Base-by-base conservation (phyloP, 192 early-diverging fungal species). In the Coemansia sp. region DNA sequence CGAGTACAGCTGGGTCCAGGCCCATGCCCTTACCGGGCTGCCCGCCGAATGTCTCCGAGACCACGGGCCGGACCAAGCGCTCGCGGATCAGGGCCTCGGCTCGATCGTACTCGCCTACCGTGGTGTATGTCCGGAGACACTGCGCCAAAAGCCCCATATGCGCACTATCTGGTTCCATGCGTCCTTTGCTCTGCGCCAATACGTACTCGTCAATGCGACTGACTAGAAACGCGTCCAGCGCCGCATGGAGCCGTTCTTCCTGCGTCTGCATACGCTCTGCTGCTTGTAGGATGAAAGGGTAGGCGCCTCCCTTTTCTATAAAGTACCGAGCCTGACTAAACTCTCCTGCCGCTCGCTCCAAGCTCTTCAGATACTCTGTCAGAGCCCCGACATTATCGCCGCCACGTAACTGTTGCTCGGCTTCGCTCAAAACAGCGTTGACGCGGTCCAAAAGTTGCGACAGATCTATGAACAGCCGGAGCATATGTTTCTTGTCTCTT, bases 381-480 rank as follows among this genome's bases (percentile, higher is more conserved):
- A 58, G 28, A 14, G 55, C 55, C 7, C 55, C 28, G 16, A 35
- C 30, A n/a, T 33, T 40, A 16, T 44, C 53, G 37, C 43, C 26
- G 33, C 4, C 42, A 23, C 42, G 2, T 3, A n/a, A 4, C 21
- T 59, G 32, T 17, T 17, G 35, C 49, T 67, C 63, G 0, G 74
- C 59, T 39, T 76, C 74, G 26, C 40, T 19, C 58, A 82, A 30
- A 4, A 74, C 64, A 16, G 49, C 47, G 1, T 64, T 50, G 13
- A 66, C 79, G 16, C 75, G 70, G 32, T 71, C 72, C 4, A 82
- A 32, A 21, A 76, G 57, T 59, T 74, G 70, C 7, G 70, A 43
- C 13, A 82, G 65, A 57, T 82, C 79, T 16, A 82, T 63, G 37
- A 82, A 74, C 65, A 76, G 19, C 32, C 71, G 74, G 28, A 82